Evolutionary conservation across 768 basidiomycete species (phyloP).

Genomic region (Rhizopogon vinicolor): DNA sequence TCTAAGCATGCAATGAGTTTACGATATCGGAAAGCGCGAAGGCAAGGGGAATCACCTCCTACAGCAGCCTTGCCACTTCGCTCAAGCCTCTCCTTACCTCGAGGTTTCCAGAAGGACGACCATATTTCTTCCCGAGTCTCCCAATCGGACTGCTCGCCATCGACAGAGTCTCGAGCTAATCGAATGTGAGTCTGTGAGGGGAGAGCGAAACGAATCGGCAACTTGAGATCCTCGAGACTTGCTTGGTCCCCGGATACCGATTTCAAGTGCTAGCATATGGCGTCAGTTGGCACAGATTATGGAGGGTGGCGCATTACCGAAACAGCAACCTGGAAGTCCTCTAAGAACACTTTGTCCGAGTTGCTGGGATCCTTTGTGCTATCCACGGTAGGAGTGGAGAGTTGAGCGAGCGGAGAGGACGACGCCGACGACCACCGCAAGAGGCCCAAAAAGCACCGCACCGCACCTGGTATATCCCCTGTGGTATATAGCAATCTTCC

Average conservation of each 20-base stretch:
- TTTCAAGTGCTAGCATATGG: constrained; percentile 58
- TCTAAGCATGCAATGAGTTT: constrained; percentile 38
- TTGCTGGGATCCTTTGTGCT: constrained; percentile 25
- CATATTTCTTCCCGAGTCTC: constrained; percentile 60
- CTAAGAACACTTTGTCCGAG: constrained; percentile 68
- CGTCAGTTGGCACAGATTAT: not conserved
- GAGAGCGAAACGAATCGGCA: constrained; percentile 68
- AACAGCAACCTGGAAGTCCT: constrained; percentile 87
- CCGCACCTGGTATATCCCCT: constrained; percentile 77
- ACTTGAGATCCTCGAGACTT: constrained; percentile 39
- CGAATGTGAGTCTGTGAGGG: constrained; percentile 52
- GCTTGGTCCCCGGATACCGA: constrained; percentile 47
- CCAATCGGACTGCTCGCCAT: constrained; percentile 52
- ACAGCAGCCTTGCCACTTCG: constrained; percentile 56
- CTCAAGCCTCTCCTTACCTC: constrained; percentile 51
- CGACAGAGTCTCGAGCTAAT: constrained; percentile 44
- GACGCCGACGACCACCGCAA: constrained; percentile 43
- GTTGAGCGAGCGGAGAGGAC: constrained; percentile 12
- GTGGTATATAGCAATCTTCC: constrained; percentile 87
- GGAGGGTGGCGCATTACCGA: constrained; percentile 43
- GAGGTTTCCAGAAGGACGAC: constrained; percentile 52
- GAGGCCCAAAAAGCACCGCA: constrained; percentile 71
- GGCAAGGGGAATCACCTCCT: constrained; percentile 42
- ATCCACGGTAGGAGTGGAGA: constrained; percentile 15
- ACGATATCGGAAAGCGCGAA: not conserved